phyloP scores from a whole-genome alignment of 805 yeast species.

The Candida nonsorbophila region DNA sequence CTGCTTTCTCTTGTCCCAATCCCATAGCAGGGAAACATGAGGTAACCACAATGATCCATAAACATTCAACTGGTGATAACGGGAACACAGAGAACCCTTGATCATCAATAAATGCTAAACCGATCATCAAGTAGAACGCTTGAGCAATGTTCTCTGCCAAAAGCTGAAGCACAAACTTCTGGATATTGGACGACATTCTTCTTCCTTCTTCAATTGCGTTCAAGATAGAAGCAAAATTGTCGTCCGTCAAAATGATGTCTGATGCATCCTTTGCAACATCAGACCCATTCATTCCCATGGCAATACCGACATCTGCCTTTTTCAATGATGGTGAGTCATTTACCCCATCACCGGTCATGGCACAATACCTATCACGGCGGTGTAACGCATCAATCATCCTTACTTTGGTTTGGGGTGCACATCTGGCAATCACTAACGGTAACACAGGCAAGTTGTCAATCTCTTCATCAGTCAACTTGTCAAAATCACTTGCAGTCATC shows the following conservation, averaged over 20 bases:
- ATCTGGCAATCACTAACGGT: constrained; percentile 75
- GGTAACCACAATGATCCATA: constrained; percentile 30
- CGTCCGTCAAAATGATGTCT: constrained; percentile 93
- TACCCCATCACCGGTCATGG: constrained; percentile 97
- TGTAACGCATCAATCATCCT: constrained; percentile 71
- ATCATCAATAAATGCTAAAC: constrained; percentile 63
- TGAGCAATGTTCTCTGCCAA: constrained; percentile 41
- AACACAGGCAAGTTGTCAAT: constrained; percentile 59
- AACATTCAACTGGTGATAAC: constrained; percentile 43
- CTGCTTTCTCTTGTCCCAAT: constrained; percentile 51
- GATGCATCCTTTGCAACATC: constrained; percentile 98
- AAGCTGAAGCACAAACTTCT: constrained; percentile 27
- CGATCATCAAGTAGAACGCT: constrained; percentile 63
- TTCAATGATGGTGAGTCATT: constrained; percentile 95
- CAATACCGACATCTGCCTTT: constrained; percentile 89
- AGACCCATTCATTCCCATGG: constrained; percentile 89
- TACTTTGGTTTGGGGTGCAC: constrained; percentile 80
- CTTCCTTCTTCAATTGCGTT: constrained; percentile 54
- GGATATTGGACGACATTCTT: constrained; percentile 29
- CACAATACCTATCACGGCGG: constrained; percentile 45
- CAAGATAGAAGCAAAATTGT: constrained; percentile 87
- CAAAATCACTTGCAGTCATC: constrained; percentile 73
- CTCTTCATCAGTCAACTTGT: constrained; percentile 52
- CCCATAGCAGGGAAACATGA: constrained; percentile 36
- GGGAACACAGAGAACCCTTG: constrained; percentile 74